phyloP scores from a whole-genome alignment of 1,139 yeast genomes.

The Suhomyces coccinellae region DNA sequence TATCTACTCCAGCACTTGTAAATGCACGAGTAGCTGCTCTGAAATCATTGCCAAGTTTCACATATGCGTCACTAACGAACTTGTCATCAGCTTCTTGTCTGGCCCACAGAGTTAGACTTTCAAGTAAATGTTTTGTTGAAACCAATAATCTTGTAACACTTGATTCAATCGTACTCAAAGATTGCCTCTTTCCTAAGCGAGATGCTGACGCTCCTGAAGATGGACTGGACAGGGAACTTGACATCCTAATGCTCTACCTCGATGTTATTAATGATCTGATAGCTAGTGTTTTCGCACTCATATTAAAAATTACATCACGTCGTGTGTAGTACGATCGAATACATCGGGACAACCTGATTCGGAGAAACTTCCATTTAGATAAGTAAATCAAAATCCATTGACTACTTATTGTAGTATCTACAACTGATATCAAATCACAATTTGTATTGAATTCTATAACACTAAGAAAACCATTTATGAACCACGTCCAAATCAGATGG shows the following conservation, averaged over 20 bases:
- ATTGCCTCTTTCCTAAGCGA: slow-evolving; percentile 26
- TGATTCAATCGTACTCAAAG: slow-evolving; percentile 71
- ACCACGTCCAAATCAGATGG: slow-evolving; percentile 63
- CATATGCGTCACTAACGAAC: slow-evolving; percentile 89
- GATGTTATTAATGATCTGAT: slow-evolving; percentile 1
- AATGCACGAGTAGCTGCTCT: slow-evolving; percentile 81
- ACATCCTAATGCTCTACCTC: slow-evolving; percentile 3
- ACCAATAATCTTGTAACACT: slow-evolving; percentile 81
- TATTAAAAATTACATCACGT: not conserved
- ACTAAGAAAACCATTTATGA: slow-evolving; percentile 57
- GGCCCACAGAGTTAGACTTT: slow-evolving; percentile 91
- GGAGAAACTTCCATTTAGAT: too few species aligned
- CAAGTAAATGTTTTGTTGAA: slow-evolving; percentile 84
- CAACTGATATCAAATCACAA: not conserved
- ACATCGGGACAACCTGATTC: too few species aligned
- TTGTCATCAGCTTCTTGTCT: slow-evolving; percentile 72
- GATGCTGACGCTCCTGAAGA: slow-evolving; percentile 6
- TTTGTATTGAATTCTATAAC: not conserved
- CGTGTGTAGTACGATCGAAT: slow-evolving; percentile 1
- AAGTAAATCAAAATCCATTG: too few species aligned
- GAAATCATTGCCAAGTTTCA: slow-evolving; percentile 90
- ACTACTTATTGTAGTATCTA: too few species aligned
- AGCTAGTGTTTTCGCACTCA: not conserved
- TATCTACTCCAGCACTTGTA: slow-evolving; percentile 65
- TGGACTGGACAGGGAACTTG: slow-evolving; percentile 10